These are phyloP conservation scores for Talaromyces sp. DNA, from an alignment of 2,329 filamentous ascomycete species.

Conservation along the genomic window DNA sequence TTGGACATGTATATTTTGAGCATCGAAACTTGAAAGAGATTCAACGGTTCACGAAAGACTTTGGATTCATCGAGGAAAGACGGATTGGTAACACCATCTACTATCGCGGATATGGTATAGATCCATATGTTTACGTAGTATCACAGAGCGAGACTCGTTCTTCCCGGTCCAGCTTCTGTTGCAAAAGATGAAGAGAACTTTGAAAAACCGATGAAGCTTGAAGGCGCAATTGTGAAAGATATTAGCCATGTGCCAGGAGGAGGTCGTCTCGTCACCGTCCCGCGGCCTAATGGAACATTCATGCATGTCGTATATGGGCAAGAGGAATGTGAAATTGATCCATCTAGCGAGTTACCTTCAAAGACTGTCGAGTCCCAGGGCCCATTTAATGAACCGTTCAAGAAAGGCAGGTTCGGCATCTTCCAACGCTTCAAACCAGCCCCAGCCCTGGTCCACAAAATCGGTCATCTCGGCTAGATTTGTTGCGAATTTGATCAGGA, in stretches of 20 bases:
- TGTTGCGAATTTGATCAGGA: conserved; percentile 32
- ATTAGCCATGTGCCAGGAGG: conserved; percentile 32
- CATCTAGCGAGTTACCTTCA: conserved; percentile 24
- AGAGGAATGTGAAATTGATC: conserved; percentile 32
- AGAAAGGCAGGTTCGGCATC: conserved; percentile 23
- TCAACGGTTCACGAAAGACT: conserved; percentile 28
- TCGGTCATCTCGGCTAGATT: conserved; percentile 42
- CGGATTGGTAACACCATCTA: conserved; percentile 47
- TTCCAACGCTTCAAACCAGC: conserved; percentile 34
- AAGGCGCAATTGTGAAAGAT: conserved; percentile 53
- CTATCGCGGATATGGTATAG: conserved; percentile 59
- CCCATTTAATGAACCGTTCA: conserved; percentile 21
- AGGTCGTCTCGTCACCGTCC: conserved; percentile 27
- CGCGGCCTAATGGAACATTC: conserved; percentile 53
- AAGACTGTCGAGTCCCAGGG: conserved; percentile 19
- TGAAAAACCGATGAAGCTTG: conserved; percentile 45
- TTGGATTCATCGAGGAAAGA: conserved; percentile 29
- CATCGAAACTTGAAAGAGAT: conserved; percentile 29
- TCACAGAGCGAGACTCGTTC: conserved; percentile 46
- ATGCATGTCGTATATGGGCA: conserved; percentile 59
- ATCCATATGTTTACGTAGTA: conserved; percentile 60
- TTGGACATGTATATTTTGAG: conserved; percentile 31
- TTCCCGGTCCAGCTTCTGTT: conserved; percentile 57
- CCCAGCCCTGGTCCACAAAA: conserved; percentile 32
- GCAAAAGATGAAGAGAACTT: conserved; percentile 58